These are phyloP conservation scores for Alternaria alternata DNA, from an alignment of 2,329 filamentous ascomycete species.

Conservation along the genomic window DNA sequence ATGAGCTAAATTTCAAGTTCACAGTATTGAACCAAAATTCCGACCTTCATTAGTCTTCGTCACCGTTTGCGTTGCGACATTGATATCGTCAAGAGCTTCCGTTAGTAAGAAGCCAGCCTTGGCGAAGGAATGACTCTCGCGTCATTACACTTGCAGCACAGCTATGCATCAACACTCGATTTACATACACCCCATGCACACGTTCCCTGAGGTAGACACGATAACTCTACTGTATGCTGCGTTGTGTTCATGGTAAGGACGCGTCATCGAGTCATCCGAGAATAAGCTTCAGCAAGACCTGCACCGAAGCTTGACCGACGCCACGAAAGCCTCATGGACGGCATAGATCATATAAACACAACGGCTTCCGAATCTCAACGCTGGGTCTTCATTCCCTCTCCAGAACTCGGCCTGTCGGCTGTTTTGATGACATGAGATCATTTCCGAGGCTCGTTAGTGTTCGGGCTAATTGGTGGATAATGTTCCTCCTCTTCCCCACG, in stretches of 20 bases:
- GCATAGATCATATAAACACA: neutral
- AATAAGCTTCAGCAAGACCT: slow-evolving; percentile 7
- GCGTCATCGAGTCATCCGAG: neutral
- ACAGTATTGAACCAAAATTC: neutral
- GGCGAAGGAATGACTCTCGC: neutral
- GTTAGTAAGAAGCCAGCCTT: neutral
- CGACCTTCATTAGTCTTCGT: neutral
- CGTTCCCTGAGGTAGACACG: neutral
- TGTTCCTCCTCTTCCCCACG: slow-evolving; percentile 25
- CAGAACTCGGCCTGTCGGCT: neutral
- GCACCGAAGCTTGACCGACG: slow-evolving; percentile 6
- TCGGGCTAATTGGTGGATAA: slow-evolving; percentile 34
- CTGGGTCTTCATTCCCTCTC: neutral
- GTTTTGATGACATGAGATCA: neutral
- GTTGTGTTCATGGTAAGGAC: neutral
- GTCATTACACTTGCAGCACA: neutral
- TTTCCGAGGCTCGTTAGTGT: neutral
- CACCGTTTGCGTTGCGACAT: neutral
- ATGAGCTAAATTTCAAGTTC: neutral
- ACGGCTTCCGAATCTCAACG: neutral
- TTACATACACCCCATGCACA: neutral
- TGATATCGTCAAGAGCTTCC: neutral
- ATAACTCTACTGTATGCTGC: neutral
- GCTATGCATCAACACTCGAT: neutral
- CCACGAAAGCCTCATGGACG: neutral